Evolutionary conservation across 2,329 filamentous ascomycete genomes (phyloP), one percentile per base, ranked within the genome.

Genomic region (Whalleya microplaca): DNA sequence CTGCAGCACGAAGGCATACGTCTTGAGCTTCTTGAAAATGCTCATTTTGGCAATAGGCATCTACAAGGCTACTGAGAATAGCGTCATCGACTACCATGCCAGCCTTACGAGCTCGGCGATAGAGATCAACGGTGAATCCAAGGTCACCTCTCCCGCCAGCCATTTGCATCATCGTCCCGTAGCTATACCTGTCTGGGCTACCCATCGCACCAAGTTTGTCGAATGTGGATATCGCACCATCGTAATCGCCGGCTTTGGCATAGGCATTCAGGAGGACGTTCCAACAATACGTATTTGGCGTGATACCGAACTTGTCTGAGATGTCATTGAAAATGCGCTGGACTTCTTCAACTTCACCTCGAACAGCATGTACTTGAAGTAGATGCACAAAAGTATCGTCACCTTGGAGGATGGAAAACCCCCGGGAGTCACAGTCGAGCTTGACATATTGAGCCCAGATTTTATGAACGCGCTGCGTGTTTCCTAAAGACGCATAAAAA

Each of bases 191-290:
- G 69, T 91, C 84, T 0, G 90, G 87, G 20, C 72, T 66, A 2
- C 84, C 66, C 29, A 58, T 75, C 66, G 59, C 71, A 65, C 64
- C 79, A 61, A 95, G 80, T 9, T 80, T 74, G 18, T 86, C 79
- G 65, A 96, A 92, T 47, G 81, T 80, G 6, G 77, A 69, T 54
- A 91, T 75, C 12, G 87, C 88, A 5, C 84, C 83, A n/a, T 84
- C 78, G 43, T 90, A 81, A 68, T 95, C 85, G 46, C 84, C 80
- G 0, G 83, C 82, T 63, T 85, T 85, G 18, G 81, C 80, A 72
- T 92, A 84, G 2, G 89, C 87, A 66, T 88, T 85, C 45, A 98
- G 78, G 23, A 96, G 73, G 20, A 87, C 86, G 68, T 96, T 96
- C 88, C 89, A 96, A 60, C 83, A 85, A 37, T 78, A 70, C 1